These are phyloP conservation scores for Nemania sp. DNA, from an alignment of 2,329 filamentous ascomycete species.

Conservation along the genomic window DNA sequence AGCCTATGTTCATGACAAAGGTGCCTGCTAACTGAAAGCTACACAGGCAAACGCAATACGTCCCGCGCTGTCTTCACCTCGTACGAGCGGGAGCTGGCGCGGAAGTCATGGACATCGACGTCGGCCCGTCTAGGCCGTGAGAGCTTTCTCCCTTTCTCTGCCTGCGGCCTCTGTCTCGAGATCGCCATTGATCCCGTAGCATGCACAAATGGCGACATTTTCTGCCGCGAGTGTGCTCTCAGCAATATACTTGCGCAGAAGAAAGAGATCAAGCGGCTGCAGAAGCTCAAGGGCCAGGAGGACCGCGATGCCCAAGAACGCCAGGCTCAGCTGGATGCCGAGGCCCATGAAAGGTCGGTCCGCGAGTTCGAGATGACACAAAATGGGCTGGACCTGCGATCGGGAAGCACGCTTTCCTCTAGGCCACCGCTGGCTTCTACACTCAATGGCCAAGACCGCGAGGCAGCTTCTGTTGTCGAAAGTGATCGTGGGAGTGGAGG, in stretches of 20 bases:
- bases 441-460: constrained; percentile 24
- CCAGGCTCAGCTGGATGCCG: constrained; percentile 62
- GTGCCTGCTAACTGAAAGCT: constrained; percentile 15
- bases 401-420: constrained; percentile 31
- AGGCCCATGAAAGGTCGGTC: constrained; percentile 71
- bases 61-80: constrained; percentile 92
- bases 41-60: constrained; percentile 81
- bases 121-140: constrained; percentile 86
- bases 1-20: background rate
- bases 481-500: constrained; percentile 43
- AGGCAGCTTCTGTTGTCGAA: constrained; percentile 25
- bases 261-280: constrained; percentile 84
- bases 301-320: constrained; percentile 69
- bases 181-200: constrained; percentile 80
- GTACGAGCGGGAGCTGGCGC: constrained; percentile 82
- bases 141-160: constrained; percentile 88
- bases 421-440: constrained; percentile 36
- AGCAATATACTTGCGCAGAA: constrained; percentile 88
- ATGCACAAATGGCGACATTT: constrained; percentile 83
- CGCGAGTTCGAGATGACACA: constrained; percentile 84
- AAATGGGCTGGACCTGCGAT: constrained; percentile 61
- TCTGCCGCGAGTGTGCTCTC: constrained; percentile 93
- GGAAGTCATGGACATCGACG: constrained; percentile 78
- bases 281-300: constrained; percentile 66
- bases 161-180: constrained; percentile 84